Evolutionary conservation across 2,329 filamentous ascomycete genomes (phyloP).

Genomic region (Aspergillus bombycis): DNA sequence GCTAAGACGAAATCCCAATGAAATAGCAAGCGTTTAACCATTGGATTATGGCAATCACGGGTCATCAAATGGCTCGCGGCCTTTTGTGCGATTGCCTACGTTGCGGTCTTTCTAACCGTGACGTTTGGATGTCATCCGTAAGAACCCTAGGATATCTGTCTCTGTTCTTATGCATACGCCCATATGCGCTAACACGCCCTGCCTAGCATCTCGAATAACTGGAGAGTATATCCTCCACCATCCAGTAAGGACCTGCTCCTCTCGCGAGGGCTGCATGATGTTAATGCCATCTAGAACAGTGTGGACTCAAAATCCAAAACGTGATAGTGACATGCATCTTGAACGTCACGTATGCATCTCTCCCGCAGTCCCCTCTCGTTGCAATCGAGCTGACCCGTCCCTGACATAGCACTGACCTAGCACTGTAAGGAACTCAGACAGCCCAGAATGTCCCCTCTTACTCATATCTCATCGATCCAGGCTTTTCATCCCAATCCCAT

Average conservation of each 20-base stretch:
- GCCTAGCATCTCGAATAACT: conserved; percentile 5
- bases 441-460: too few relatives aligned
- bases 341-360: conserved; percentile 3
- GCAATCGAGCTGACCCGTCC: background rate
- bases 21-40: conserved; percentile 1
- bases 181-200: background rate
- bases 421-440: background rate
- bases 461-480: background rate
- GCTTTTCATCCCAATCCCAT: conserved; percentile 4
- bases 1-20: background rate
- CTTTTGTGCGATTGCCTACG: background rate
- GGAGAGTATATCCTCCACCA: conserved; percentile 8
- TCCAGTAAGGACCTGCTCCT: background rate
- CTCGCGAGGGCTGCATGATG: background rate
- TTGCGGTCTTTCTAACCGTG: conserved; percentile 3
- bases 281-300: background rate
- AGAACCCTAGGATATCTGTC: background rate
- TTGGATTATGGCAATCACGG: conserved; percentile 7
- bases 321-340: conserved; percentile 9
- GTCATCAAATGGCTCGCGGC: conserved; percentile 4
- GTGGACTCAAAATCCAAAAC: conserved; percentile 7
- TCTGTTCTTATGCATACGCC: background rate
- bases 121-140: conserved; percentile 10
- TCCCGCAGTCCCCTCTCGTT: background rate
- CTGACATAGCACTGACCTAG: conserved; percentile 4